Percentiles rank a stretch among this genome's conserved stretches.
These are phyloP conservation scores for Tetramitus jugosus DNA, from an alignment of 208 protist species.

Conservation along the genomic window DNA sequence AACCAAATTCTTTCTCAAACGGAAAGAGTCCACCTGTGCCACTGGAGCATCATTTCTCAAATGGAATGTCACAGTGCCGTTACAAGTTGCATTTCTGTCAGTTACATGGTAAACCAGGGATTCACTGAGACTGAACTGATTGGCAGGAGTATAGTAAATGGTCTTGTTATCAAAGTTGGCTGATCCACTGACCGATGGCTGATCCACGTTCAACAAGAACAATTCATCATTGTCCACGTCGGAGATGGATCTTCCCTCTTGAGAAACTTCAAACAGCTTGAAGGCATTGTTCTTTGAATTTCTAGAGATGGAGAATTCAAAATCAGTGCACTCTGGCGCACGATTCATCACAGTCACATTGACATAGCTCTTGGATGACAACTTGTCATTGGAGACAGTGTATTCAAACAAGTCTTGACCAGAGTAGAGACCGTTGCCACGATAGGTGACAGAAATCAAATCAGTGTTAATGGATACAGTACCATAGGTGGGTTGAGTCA, in stretches of 20 bases:
- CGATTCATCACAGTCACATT: not conserved
- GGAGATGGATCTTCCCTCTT: not conserved
- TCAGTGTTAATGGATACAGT: not conserved
- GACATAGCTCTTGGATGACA: not conserved
- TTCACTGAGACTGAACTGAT: no score
- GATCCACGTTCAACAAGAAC: no score
- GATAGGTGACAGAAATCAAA: no score
- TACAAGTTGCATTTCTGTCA: not conserved
- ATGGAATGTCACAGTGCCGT: not conserved
- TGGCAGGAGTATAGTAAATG: not conserved
- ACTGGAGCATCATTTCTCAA: not conserved
- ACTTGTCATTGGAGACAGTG: not conserved
- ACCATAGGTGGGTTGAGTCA: not conserved
- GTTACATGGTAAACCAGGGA: not conserved
- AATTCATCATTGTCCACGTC: not conserved
- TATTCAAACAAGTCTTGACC: not conserved
- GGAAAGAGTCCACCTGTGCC: not conserved
- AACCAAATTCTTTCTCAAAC: not conserved
- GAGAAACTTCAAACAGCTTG: not conserved
- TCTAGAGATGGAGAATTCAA: not conserved
- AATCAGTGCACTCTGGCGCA: not conserved
- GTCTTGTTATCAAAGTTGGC: not conserved
- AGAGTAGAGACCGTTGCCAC: no score
- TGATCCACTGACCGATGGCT: no score
- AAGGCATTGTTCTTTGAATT: not conserved